These are phyloP conservation scores for Starmerella sp. DNA, from an alignment of 805 yeast species.

Conservation along the genomic window DNA sequence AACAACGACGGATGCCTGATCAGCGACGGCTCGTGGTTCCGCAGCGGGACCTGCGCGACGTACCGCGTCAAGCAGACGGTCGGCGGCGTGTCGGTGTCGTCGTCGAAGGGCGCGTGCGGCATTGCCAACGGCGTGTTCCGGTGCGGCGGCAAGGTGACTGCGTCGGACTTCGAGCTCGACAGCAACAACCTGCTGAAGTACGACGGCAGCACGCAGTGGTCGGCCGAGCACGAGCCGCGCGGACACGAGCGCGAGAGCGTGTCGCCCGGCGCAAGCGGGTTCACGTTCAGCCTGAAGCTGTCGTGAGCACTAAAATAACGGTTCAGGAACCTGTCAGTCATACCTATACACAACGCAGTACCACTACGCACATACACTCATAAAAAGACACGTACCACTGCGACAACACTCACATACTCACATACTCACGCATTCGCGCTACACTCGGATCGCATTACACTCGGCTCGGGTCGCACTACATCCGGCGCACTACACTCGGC, in stretches of 20 bases:
- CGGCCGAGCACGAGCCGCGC: conserved; percentile 38
- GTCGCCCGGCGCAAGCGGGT: conserved; percentile 25
- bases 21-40: conserved; percentile 76
- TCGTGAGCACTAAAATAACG: background rate
- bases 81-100: conserved; percentile 61
- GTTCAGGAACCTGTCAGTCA: no score
- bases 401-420: no score
- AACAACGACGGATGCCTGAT: conserved; percentile 57
- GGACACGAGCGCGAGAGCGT: conserved; percentile 41
- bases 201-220: conserved; percentile 56
- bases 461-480: no score
- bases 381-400: no score
- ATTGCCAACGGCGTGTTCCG: conserved; percentile 26
- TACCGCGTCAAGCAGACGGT: conserved; percentile 47
- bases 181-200: conserved; percentile 41
- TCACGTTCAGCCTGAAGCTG: background rate
- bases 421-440: no score
- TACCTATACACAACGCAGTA: no score
- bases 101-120: conserved; percentile 67
- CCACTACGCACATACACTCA: no score
- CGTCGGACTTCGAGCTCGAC: conserved; percentile 48
- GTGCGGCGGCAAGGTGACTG: conserved; percentile 31
- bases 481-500: no score
- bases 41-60: conserved; percentile 74
- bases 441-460: no score